phyloP scores from a whole-genome alignment of 2,329 filamentous ascomycete species.

The Nigrospora sphaerica region DNA sequence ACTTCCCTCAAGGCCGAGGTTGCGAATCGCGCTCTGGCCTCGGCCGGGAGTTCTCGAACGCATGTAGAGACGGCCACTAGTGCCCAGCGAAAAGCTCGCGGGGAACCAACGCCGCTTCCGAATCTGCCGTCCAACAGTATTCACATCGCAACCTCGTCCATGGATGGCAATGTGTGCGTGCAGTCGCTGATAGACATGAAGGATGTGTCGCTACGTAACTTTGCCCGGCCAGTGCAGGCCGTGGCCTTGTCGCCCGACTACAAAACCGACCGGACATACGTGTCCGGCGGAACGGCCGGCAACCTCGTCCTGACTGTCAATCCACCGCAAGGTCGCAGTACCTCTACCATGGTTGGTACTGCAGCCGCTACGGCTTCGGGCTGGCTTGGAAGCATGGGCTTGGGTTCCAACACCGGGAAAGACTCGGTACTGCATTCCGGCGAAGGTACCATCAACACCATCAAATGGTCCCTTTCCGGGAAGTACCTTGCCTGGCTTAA shows the following conservation, averaged over 20 bases:
- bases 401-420: slow-evolving; percentile 71
- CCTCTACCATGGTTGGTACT: slow-evolving; percentile 80
- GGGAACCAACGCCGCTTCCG: slow-evolving; percentile 50
- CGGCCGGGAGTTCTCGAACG: slow-evolving; percentile 10
- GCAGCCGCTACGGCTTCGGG: slow-evolving; percentile 77
- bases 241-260: slow-evolving; percentile 94
- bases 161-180: slow-evolving; percentile 93
- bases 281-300: slow-evolving; percentile 85
- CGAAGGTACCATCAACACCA: slow-evolving; percentile 82
- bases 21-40: slow-evolving; percentile 22
- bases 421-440: slow-evolving; percentile 86
- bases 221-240: slow-evolving; percentile 84
- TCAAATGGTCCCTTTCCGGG: slow-evolving; percentile 91
- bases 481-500: slow-evolving; percentile 95
- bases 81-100: slow-evolving; percentile 40
- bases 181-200: slow-evolving; percentile 80
- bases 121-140: slow-evolving; percentile 83
- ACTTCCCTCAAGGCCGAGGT: slow-evolving; percentile 35
- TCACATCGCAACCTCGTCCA: slow-evolving; percentile 86
- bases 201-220: slow-evolving; percentile 88
- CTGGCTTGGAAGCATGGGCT: slow-evolving; percentile 84
- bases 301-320: slow-evolving; percentile 81
- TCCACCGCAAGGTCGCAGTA: slow-evolving; percentile 71
- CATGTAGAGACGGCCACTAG: too few species aligned
- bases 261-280: slow-evolving; percentile 78